Percentiles rank a stretch among this genome's conserved stretches.
phyloP scores from a whole-genome alignment of 2,329 filamentous ascomycete genomes.

The Aspergillus quadrilineatus region DNA sequence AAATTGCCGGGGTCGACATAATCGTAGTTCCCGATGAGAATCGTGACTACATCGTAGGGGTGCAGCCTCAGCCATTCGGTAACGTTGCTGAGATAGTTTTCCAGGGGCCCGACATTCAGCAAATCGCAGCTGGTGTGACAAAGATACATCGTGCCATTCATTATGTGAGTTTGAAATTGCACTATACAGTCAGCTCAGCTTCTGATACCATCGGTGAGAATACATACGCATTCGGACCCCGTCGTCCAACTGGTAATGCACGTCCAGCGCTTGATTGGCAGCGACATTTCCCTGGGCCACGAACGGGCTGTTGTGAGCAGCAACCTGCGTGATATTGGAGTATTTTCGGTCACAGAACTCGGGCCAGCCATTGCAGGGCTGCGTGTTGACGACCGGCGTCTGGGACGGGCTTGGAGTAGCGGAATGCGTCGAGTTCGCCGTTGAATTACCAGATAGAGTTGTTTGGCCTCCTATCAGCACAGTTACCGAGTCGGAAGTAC shows the following conservation, averaged over 20 bases:
- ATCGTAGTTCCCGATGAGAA: constrained; percentile 82
- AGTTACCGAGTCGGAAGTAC: constrained; percentile 39
- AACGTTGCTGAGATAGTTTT: constrained; percentile 69
- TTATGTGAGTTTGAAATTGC: constrained; percentile 59
- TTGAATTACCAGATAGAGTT: constrained; percentile 50
- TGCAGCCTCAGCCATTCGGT: constrained; percentile 70
- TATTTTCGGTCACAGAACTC: constrained; percentile 76
- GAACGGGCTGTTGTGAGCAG: constrained; percentile 81
- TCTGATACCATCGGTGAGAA: constrained; percentile 2
- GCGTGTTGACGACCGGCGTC: constrained; percentile 61
- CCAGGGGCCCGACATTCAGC: constrained; percentile 75
- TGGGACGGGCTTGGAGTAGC: constrained; percentile 44
- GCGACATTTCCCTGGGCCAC: constrained; percentile 67
- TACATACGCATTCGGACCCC: constrained; percentile 58
- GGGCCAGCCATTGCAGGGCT: constrained; percentile 74
- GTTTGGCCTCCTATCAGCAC: constrained; percentile 42
- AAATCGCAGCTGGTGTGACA: constrained; percentile 84
- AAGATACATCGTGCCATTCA: constrained; percentile 65
- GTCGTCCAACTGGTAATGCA: constrained; percentile 73
- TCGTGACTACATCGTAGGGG: constrained; percentile 83
- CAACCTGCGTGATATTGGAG: constrained; percentile 76
- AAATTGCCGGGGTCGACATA: constrained; percentile 67
- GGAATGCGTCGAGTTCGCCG: constrained; percentile 49
- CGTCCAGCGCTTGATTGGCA: constrained; percentile 69
- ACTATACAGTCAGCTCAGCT: constrained; percentile 39